These are phyloP conservation scores for Aspergillus sparsus DNA, from an alignment of 495 filamentous ascomycete genomes.

Conservation along the genomic window DNA sequence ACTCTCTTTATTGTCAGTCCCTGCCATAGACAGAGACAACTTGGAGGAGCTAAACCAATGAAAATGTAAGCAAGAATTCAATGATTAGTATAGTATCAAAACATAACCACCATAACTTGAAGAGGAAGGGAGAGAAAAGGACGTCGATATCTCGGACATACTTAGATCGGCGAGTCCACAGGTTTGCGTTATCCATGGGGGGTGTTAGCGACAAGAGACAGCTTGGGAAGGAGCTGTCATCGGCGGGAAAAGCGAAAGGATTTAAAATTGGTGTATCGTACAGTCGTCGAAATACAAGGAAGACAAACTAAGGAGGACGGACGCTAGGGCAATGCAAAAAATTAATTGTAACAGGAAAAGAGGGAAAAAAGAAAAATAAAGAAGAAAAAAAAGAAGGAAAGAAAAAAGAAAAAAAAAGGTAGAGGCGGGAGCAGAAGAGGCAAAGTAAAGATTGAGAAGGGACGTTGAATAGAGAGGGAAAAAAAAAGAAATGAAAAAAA, in stretches of 20 bases:
- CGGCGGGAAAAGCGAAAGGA: constrained; percentile 20
- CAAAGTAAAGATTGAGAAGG: constrained; percentile 16
- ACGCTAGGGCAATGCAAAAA: constrained; percentile 15
- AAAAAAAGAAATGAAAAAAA: constrained; percentile 21
- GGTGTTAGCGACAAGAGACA: constrained; percentile 38
- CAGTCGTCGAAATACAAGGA: constrained; percentile 17
- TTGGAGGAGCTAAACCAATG: constrained; percentile 67
- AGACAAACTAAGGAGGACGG: constrained; percentile 7
- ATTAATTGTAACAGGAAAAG: not conserved
- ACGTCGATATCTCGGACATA: constrained; percentile 46
- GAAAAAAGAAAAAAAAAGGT: constrained; percentile 18
- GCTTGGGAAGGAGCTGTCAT: constrained; percentile 48
- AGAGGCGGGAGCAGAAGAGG: not conserved
- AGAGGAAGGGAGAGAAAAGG: constrained; percentile 19
- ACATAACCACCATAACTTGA: not conserved
- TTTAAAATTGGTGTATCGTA: constrained; percentile 17
- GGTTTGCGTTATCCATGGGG: constrained; percentile 64
- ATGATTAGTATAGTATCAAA: not conserved
- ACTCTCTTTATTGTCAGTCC: constrained; percentile 58
- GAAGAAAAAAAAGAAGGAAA: constrained; percentile 16
- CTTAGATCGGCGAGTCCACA: constrained; percentile 95
- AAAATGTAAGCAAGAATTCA: constrained; percentile 16
- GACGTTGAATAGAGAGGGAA: constrained; percentile 20
- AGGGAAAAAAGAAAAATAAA: constrained; percentile 13
- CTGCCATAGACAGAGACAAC: constrained; percentile 81